phyloP scores from a whole-genome alignment of 352 stramenopile species.

The Pythium dissotocum region DNA sequence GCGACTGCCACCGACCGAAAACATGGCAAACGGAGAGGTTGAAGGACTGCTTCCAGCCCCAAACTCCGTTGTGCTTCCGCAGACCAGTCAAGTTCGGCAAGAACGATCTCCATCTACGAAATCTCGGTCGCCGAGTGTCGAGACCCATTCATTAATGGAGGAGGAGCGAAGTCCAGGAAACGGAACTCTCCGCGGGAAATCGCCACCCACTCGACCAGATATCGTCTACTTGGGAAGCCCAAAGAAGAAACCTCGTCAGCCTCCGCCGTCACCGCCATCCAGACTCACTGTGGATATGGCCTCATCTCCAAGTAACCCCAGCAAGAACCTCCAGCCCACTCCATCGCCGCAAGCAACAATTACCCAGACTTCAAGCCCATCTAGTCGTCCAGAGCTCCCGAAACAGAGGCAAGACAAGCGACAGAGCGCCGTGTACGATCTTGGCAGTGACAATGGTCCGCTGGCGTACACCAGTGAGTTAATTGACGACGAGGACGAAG shows the following conservation, averaged over 20 bases:
- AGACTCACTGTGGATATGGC: slow-evolving; percentile 6
- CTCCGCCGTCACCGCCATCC: slow-evolving; percentile 13
- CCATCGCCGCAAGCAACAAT: neutral
- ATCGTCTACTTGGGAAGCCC: slow-evolving; percentile 26
- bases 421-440: neutral
- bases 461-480: neutral
- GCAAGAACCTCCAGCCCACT: neutral
- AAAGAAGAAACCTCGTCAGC: slow-evolving; percentile 10
- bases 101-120: slow-evolving; percentile 17
- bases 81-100: slow-evolving; percentile 14
- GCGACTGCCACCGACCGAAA: neutral
- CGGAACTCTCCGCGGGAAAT: neutral
- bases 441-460: neutral
- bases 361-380: neutral
- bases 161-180: slow-evolving; percentile 14
- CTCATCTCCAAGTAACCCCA: slow-evolving; percentile 10
- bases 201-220: slow-evolving; percentile 16
- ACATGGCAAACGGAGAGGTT: neutral
- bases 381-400: neutral
- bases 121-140: slow-evolving; percentile 16
- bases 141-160: slow-evolving; percentile 16
- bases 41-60: neutral
- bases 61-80: neutral
- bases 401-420: slow-evolving; percentile 3
- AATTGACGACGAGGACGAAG: slow-evolving; percentile 4